phyloP scores from a whole-genome alignment of 495 filamentous ascomycete genomes.

The Talaromyces stipitatus region DNA sequence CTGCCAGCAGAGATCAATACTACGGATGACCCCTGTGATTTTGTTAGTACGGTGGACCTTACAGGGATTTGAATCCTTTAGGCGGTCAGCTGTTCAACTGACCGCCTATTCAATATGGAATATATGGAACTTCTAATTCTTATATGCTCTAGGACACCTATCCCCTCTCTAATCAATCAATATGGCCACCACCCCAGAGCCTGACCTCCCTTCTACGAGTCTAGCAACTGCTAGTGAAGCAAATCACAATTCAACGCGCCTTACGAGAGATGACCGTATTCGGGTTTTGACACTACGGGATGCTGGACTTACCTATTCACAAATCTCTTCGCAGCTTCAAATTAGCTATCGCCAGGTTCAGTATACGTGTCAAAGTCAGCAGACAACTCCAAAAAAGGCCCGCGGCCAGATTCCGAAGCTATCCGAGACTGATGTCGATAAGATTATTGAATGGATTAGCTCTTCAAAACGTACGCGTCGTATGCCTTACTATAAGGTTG shows the following conservation, averaged over 20 bases:
- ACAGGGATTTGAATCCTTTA: background rate
- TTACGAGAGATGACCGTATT: conserved; percentile 14
- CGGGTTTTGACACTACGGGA: conserved; percentile 14
- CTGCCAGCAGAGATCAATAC: too few species aligned
- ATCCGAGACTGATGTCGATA: conserved; percentile 15
- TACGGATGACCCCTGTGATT: background rate
- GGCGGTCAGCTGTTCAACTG: background rate
- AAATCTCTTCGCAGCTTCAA: conserved; percentile 14
- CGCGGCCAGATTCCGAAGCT: conserved; percentile 13
- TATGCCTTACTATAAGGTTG: conserved; percentile 16
- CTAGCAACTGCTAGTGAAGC: background rate
- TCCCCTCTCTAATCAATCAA: background rate
- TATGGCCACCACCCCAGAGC: background rate
- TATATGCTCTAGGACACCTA: background rate
- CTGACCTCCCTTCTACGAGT: background rate
- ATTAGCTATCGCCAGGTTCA: conserved; percentile 16
- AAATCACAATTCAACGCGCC: background rate
- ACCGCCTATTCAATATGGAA: background rate
- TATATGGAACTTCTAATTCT: background rate
- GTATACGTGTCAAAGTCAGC: conserved; percentile 13
- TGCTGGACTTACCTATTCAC: conserved; percentile 10
- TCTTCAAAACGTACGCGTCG: conserved; percentile 14
- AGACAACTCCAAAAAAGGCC: conserved; percentile 13
- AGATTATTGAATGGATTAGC: conserved; percentile 20
- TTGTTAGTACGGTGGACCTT: background rate